Evolutionary conservation across 768 basidiomycete species (phyloP).

Genomic region (Russula sp.): DNA sequence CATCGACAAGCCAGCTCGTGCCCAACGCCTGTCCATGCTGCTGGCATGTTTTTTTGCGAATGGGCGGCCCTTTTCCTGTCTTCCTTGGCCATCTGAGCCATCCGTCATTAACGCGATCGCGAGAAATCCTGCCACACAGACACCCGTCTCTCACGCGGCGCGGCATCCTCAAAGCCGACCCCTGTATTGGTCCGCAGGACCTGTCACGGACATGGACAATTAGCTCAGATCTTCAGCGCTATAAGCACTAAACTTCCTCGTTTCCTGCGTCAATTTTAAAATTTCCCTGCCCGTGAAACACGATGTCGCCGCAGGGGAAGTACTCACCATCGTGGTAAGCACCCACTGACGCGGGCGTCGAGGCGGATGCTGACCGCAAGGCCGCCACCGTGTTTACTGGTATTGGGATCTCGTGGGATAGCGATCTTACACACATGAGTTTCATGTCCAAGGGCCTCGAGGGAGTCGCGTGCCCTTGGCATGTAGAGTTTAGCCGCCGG

Average conservation of each 20-base stretch:
- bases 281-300: background rate
- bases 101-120: constrained; percentile 11
- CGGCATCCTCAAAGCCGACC: background rate
- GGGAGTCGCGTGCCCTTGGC: background rate
- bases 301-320: background rate
- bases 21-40: background rate
- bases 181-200: background rate
- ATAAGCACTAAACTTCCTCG: background rate
- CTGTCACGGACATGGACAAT: background rate
- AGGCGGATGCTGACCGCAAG: constrained; percentile 1
- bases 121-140: background rate
- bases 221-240: background rate
- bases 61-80: background rate
- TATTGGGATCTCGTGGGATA: background rate
- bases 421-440: background rate
- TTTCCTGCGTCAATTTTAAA: background rate
- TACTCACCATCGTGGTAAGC: background rate
- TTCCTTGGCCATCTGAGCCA: background rate
- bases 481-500: background rate
- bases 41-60: background rate
- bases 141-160: background rate
- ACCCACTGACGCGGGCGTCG: background rate
- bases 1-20: background rate
- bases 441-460: background rate
- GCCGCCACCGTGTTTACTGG: background rate